Evolutionary conservation across 179 eudicot species (phyloP), one percentile per base, ranked within the genome.

Genomic region (Nepenthes alata): DNA sequence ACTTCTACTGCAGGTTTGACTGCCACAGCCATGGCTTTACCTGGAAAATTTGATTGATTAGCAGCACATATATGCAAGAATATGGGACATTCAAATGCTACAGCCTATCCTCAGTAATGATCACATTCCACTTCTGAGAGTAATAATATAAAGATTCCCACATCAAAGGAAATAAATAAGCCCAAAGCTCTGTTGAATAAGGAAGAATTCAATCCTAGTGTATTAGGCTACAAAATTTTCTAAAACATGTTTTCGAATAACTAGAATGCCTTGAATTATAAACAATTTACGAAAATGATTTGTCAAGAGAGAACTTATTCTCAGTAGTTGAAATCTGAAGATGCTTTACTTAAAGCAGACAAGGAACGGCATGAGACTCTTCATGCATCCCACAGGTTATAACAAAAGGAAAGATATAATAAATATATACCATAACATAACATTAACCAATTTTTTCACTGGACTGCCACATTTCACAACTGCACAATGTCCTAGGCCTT

Each of bases 1-100:
- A 69, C 65, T 74, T 86, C 86, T 77, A 70, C 74, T 55, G 81
- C 63, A 58, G 88, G 93, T 66, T 81, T 78, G 70, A 76, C 72
- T 39, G 85, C 87, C 62, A 88, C 75, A 59, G 85, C 84, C 86
- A 75, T 77, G 53, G 74, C 78, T 74, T 77, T 66, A 36, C 85
- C 93, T 78, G 66, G 67, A 56, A 11, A 54, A 16, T 45, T 52
- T 15, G 34, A 13, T 52, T n/a, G 25, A 15, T 52, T 7, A 52
- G 55, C 16, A 48, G 55, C 55, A 13, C 2, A 14, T 13, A 13
- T 13, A 52, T 52, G 34, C 55, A 10, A 49, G n/a, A 14, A 5
- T 4, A 8, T 48, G 2, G 52, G 3, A 48, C 3, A 5, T 2
- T 11, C n/a, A 48, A 10, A 5, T 10, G 10, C n/a, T 2, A 48